Percentiles rank a stretch among this genome's conserved stretches.
phyloP scores from a whole-genome alignment of 345 rosid genomes.

The Camelina hispida region DNA sequence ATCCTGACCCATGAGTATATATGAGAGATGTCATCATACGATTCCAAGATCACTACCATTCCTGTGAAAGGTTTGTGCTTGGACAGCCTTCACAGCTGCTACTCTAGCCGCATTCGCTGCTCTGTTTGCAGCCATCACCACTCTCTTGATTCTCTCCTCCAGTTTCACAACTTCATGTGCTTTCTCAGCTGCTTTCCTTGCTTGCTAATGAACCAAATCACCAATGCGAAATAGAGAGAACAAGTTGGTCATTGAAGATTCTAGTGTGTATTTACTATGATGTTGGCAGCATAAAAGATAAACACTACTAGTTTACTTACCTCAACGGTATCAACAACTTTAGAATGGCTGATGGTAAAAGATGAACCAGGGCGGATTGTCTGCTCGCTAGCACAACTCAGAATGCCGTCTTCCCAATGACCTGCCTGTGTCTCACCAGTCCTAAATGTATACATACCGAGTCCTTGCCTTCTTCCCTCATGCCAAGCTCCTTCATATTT shows the following conservation, averaged over 20 bases:
- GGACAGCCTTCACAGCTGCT: constrained; percentile 73
- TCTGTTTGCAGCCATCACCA: constrained; percentile 63
- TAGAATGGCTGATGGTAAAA: constrained; percentile 73
- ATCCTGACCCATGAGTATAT: not conserved
- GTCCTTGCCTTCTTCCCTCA: constrained; percentile 78
- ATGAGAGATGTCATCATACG: not conserved
- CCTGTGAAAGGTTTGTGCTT: constrained; percentile 48
- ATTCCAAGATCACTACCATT: constrained; percentile 5
- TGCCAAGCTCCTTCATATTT: constrained; percentile 84
- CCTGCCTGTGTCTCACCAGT: constrained; percentile 72
- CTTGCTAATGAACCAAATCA: constrained; percentile 55
- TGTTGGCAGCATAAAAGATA: not conserved
- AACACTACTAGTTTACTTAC: constrained; percentile 41
- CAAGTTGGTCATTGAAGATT: not conserved
- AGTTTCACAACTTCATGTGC: constrained; percentile 51
- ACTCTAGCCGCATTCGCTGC: constrained; percentile 85
- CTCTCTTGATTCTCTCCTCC: constrained; percentile 68
- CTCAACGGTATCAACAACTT: constrained; percentile 82
- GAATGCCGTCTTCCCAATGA: constrained; percentile 61
- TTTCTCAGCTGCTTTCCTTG: constrained; percentile 60
- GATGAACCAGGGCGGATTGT: constrained; percentile 60
- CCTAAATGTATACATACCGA: constrained; percentile 69
- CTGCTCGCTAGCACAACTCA: constrained; percentile 29
- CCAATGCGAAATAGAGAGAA: not conserved
- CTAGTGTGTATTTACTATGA: not conserved